A percentile compares a stretch with the other conserved stretches of the same genome.
Evolutionary conservation across 345 rosid genomes (phyloP).

Genomic region (Noccaea caerulescens): DNA sequence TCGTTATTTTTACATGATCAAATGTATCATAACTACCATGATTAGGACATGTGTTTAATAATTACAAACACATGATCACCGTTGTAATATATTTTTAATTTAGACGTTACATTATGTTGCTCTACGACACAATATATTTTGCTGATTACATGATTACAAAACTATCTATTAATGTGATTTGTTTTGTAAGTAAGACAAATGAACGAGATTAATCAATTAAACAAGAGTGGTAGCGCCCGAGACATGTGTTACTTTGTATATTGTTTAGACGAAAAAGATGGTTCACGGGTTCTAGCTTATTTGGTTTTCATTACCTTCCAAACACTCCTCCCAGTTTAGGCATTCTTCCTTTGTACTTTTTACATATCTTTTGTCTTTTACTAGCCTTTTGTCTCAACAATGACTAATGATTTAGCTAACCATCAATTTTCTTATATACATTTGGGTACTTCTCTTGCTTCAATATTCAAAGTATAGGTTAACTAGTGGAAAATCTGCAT

Average conservation of each 20-base stretch:
- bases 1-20: no score
- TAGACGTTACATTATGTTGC: not conserved
- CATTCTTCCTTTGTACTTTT: constrained; percentile 24
- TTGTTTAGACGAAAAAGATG: not conserved
- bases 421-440: not conserved
- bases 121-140: not conserved
- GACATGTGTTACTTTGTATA: constrained; percentile 2
- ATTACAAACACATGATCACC: not conserved
- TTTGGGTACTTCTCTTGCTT: constrained; percentile 3
- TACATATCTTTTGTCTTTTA: constrained; percentile 9
- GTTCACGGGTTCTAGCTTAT: constrained; percentile 28
- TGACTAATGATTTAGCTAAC: constrained; percentile 18
- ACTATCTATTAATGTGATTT: not conserved
- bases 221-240: not conserved
- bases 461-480: not conserved
- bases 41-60: not conserved
- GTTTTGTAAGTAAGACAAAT: not conserved
- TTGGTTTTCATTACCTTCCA: constrained; percentile 24
- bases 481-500: not conserved
- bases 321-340: constrained; percentile 33
- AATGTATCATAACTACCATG: not conserved
- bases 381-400: constrained; percentile 28
- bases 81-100: not conserved
- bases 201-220: not conserved
- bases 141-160: not conserved